Evolutionary conservation across 1,284 basidiomycete genomes (phyloP).

Genomic region (Ganoderma boninense): DNA sequence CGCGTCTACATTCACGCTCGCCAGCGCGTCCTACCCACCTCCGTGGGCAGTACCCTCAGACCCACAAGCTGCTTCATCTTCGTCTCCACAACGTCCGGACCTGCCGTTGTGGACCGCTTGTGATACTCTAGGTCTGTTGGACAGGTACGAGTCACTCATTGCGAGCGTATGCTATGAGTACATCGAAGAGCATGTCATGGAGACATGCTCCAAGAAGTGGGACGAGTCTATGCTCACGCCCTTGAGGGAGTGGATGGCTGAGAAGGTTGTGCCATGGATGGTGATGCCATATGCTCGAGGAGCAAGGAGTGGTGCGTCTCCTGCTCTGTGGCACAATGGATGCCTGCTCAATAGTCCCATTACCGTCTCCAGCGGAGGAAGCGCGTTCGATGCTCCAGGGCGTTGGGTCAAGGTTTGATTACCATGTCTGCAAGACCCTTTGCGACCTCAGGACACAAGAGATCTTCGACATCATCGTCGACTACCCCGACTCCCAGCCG

Average conservation of each 20-base stretch:
- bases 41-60: conserved; percentile 32
- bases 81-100: conserved; percentile 38
- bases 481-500: conserved; percentile 88
- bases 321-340: too few species aligned
- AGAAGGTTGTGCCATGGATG: conserved; percentile 86
- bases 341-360: not conserved
- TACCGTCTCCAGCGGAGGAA: conserved; percentile 63
- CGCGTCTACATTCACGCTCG: conserved; percentile 59
- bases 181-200: conserved; percentile 77
- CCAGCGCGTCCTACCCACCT: conserved; percentile 30
- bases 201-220: conserved; percentile 77
- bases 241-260: conserved; percentile 79
- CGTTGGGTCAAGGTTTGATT: conserved; percentile 89
- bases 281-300: conserved; percentile 77
- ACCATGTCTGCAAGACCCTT: conserved; percentile 89
- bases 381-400: conserved; percentile 78
- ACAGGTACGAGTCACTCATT: conserved; percentile 86
- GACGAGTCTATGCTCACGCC: conserved; percentile 67
- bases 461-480: conserved; percentile 96
- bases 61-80: not conserved
- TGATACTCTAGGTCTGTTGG: conserved; percentile 79
- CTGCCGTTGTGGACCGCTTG: conserved; percentile 67
- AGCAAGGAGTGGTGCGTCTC: conserved; percentile 59
- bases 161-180: conserved; percentile 86
- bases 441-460: conserved; percentile 89